A percentile compares a stretch with the other conserved stretches of the same genome.
These are phyloP conservation scores for Xanthoconium stramineum DNA, from an alignment of 768 basidiomycete species.

Conservation along the genomic window DNA sequence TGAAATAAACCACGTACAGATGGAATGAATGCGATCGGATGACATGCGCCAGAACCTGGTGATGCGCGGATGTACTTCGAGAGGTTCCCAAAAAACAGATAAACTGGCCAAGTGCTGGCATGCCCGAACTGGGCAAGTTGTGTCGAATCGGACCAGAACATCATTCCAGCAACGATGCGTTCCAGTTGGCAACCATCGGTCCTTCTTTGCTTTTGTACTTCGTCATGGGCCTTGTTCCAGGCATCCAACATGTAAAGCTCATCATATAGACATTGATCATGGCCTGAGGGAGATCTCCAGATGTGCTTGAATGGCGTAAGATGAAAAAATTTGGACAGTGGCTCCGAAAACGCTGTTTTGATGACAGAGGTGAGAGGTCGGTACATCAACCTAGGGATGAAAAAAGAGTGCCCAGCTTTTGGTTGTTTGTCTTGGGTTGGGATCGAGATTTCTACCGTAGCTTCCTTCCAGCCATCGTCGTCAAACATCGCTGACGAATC, in stretches of 20 bases:
- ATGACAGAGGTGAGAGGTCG: too few relatives aligned
- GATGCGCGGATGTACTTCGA: constrained; percentile 1
- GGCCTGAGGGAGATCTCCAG: constrained; percentile 11
- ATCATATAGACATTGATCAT: constrained; percentile 16
- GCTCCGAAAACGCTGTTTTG: background rate
- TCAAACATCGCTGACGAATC: too few relatives aligned
- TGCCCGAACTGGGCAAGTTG: constrained; percentile 16
- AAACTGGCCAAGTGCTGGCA: constrained; percentile 4
- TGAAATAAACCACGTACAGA: background rate
- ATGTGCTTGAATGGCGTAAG: constrained; percentile 23
- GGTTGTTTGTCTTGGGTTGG: too few relatives aligned
- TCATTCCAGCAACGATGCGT: background rate
- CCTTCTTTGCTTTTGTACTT: background rate
- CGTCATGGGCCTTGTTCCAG: constrained; percentile 16
- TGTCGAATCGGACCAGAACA: constrained; percentile 23
- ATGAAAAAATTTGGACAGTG: constrained; percentile 11
- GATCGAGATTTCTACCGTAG: too few relatives aligned
- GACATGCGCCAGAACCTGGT: background rate
- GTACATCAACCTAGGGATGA: too few relatives aligned
- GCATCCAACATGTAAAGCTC: constrained; percentile 24
- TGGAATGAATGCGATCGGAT: constrained; percentile 2
- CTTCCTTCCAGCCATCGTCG: too few relatives aligned
- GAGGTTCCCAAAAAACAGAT: background rate
- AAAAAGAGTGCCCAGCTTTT: too few relatives aligned
- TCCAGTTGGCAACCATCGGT: background rate